Percentiles rank a stretch among this genome's conserved stretches.
Conservation (phyloP, 306 rosid species). For the Boehmeria nivea region DNA sequence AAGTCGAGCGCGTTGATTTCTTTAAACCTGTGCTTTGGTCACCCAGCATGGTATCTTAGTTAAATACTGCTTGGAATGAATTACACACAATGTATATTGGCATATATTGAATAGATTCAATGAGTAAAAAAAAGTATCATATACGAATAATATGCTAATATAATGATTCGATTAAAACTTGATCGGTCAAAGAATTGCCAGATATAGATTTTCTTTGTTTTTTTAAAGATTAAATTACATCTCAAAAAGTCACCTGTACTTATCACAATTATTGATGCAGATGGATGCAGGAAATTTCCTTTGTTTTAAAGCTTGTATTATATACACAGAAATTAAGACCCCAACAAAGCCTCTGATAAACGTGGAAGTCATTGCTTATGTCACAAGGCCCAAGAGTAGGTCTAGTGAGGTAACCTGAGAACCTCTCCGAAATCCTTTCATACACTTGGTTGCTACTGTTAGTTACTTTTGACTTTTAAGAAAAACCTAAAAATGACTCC, state of each 20-base stretch:
- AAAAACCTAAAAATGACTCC: not conserved
- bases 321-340: constrained; percentile 64
- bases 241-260: too few species aligned
- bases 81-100: not conserved
- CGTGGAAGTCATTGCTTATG: constrained; percentile 80
- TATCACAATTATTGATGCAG: too few species aligned
- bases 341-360: constrained; percentile 54
- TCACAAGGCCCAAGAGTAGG: constrained; percentile 73
- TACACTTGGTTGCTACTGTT: too few species aligned
- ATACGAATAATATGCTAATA: not conserved
- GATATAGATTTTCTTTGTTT: too few species aligned
- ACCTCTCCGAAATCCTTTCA: too few species aligned
- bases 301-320: constrained; percentile 74
- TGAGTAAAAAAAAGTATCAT: too few species aligned
- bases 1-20: constrained; percentile 92
- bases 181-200: not conserved
- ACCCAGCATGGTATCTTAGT: not conserved
- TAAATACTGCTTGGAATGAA: not conserved
- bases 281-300: constrained; percentile 88
- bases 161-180: not conserved
- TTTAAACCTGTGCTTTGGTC: constrained; percentile 63
- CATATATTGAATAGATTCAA: not conserved
- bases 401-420: constrained; percentile 76
- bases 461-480: too few species aligned
- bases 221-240: too few species aligned